Percentiles rank a stretch among this genome's conserved stretches.
These are phyloP conservation scores for Thielaviopsis musarum DNA, from an alignment of 2,329 filamentous ascomycete species.

Conservation along the genomic window DNA sequence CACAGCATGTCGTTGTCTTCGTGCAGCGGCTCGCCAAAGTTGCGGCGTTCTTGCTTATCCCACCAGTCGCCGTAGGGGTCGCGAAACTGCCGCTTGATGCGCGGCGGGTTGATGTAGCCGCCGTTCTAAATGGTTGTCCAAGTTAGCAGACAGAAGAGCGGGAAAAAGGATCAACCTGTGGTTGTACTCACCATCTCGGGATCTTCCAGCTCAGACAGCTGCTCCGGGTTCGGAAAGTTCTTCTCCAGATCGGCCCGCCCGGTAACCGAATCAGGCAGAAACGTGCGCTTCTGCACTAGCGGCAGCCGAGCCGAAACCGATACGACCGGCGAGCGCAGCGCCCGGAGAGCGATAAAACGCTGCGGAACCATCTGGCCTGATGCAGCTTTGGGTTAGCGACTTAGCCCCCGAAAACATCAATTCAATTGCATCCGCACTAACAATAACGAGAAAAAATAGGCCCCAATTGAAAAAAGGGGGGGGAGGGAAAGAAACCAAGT, in stretches of 20 bases:
- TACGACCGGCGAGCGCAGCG: constrained; percentile 28
- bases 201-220: constrained; percentile 42
- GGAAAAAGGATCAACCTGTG: too few relatives aligned
- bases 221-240: constrained; percentile 33
- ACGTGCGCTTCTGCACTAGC: constrained; percentile 38
- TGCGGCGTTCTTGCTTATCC: constrained; percentile 93
- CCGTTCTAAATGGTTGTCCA: constrained; percentile 50
- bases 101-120: constrained; percentile 63
- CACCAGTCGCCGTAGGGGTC: constrained; percentile 91
- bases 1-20: constrained; percentile 91
- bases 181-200: constrained; percentile 45
- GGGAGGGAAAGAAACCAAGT: neutral
- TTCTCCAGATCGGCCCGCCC: constrained; percentile 31
- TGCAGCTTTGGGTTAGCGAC: neutral
- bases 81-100: constrained; percentile 76
- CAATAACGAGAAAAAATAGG: neutral
- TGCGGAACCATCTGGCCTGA: constrained; percentile 3
- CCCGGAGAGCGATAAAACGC: constrained; percentile 23
- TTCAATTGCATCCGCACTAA: neutral
- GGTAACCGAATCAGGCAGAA: constrained; percentile 33
- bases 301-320: constrained; percentile 27
- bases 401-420: neutral
- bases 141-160: neutral
- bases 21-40: constrained; percentile 91
- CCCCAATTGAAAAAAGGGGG: neutral